Evolutionary conservation across 2,329 filamentous ascomycete species (phyloP).

Genomic region (Pseudopithomyces maydicus): DNA sequence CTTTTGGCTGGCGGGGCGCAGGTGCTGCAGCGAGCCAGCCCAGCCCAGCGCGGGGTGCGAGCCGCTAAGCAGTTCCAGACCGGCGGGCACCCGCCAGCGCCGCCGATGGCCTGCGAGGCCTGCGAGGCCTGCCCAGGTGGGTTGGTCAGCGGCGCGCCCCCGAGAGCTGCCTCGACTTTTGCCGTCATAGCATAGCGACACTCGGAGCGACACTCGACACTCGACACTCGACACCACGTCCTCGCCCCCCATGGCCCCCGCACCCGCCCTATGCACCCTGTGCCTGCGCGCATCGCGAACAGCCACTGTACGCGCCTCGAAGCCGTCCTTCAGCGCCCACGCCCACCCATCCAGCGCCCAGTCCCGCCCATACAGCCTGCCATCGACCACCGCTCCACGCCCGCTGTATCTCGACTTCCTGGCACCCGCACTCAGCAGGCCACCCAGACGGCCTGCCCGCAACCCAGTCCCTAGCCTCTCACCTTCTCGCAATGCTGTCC

Average conservation of each 20-base stretch:
- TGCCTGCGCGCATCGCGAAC: conserved; percentile 33
- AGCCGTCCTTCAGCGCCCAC: conserved; percentile 5
- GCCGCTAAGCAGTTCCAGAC: neutral
- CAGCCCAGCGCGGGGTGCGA: neutral
- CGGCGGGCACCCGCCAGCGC: neutral
- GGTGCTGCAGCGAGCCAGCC: neutral
- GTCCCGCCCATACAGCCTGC: conserved; percentile 26
- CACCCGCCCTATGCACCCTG: conserved; percentile 34
- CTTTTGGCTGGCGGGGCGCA: no score
- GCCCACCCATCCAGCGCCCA: conserved; percentile 26
- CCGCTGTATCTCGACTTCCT: conserved; percentile 40
- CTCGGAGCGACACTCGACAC: neutral
- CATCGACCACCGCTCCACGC: conserved; percentile 24
- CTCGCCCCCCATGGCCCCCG: conserved; percentile 27
- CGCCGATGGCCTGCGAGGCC: no score
- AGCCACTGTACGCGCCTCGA: conserved; percentile 3
- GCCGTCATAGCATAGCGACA: conserved; percentile 20
- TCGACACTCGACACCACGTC: no score
- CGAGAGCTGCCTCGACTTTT: no score
- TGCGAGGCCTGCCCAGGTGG: no score
- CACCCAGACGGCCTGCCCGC: neutral
- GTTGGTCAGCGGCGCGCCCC: conserved; percentile 25
- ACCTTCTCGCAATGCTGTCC: conserved; percentile 18
- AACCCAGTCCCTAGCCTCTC: conserved; percentile 13
- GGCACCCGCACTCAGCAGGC: conserved; percentile 16